A percentile compares a stretch with the other conserved stretches of the same genome.
Evolutionary conservation across 129 eudicot species (phyloP).

Genomic region (Cynara cardunculus): DNA sequence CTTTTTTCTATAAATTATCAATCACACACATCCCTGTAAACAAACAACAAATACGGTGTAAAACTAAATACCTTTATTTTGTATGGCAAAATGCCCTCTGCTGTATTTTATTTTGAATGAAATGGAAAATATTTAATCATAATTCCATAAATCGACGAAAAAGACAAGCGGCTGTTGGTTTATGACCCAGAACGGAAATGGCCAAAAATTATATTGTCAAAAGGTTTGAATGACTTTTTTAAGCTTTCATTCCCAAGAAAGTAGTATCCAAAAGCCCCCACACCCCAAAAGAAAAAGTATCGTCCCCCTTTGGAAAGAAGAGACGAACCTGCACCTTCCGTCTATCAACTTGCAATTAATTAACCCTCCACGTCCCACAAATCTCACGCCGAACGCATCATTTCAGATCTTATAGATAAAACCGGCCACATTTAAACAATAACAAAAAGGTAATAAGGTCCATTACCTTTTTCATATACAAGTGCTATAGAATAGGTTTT

Average conservation of each 20-base stretch:
- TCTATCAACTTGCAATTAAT: conserved; percentile 20
- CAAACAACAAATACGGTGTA: neutral
- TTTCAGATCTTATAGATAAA: neutral
- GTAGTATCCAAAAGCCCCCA: conserved; percentile 21
- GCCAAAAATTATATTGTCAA: conserved; percentile 15
- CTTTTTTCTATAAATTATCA: neutral
- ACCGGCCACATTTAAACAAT: neutral
- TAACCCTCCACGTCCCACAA: conserved; percentile 13
- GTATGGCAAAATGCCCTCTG: too few species aligned
- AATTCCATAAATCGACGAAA: neutral
- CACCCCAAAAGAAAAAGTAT: conserved; percentile 17
- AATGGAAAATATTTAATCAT: too few species aligned
- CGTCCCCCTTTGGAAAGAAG: conserved; percentile 40
- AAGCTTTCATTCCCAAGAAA: conserved; percentile 75
- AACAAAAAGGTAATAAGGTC: neutral
- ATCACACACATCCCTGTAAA: neutral
- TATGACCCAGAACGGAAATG: conserved; percentile 23
- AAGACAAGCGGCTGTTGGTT: conserved; percentile 37
- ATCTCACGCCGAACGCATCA: conserved; percentile 31
- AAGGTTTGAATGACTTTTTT: conserved; percentile 19
- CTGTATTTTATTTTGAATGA: too few species aligned
- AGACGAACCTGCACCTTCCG: conserved; percentile 30
- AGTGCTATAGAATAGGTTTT: neutral
- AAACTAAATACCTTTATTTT: too few species aligned
- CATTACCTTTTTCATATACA: neutral